Evolutionary conservation across 805 yeast genomes (phyloP).

Genomic region (Debaryomyces hansenii): DNA sequence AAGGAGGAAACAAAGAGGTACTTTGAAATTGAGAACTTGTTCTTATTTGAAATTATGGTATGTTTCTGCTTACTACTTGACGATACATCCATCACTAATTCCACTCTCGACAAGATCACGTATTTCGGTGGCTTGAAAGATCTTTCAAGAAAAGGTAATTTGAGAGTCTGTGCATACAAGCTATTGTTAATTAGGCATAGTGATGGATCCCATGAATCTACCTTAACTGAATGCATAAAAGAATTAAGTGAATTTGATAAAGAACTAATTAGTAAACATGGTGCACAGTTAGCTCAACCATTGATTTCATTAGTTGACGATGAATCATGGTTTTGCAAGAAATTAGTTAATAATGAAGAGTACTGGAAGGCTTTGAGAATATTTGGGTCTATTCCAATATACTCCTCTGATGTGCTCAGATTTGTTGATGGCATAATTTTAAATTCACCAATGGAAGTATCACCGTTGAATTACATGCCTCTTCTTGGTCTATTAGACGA

Average conservation of each 20-base stretch:
- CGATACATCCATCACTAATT: conserved; percentile 13
- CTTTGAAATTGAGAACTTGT: conserved; percentile 48
- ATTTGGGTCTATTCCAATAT: conserved; percentile 45
- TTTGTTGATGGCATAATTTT: conserved; percentile 46
- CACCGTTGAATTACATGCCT: conserved; percentile 57
- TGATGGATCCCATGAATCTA: conserved; percentile 12
- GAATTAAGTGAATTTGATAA: conserved; percentile 29
- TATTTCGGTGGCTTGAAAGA: conserved; percentile 9
- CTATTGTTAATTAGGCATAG: conserved; percentile 46
- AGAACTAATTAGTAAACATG: conserved; percentile 43
- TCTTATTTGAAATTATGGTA: conserved; percentile 45
- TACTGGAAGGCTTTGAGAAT: conserved; percentile 57
- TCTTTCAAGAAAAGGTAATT: conserved; percentile 28
- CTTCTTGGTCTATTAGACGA: conserved; percentile 74
- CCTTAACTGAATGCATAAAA: conserved; percentile 17
- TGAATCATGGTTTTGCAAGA: conserved; percentile 43
- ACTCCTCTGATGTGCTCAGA: conserved; percentile 44
- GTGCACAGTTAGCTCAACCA: conserved; percentile 45
- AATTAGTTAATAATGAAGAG: conserved; percentile 34
- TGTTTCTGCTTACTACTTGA: conserved; percentile 34
- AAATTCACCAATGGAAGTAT: conserved; percentile 34
- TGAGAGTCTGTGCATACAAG: conserved; percentile 54
- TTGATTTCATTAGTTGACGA: conserved; percentile 49
- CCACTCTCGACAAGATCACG: conserved; percentile 2
- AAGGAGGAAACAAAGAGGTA: conserved; percentile 32